Base-by-base conservation (phyloP, 2,329 filamentous ascomycete genomes). In the Microdochium paspali region DNA sequence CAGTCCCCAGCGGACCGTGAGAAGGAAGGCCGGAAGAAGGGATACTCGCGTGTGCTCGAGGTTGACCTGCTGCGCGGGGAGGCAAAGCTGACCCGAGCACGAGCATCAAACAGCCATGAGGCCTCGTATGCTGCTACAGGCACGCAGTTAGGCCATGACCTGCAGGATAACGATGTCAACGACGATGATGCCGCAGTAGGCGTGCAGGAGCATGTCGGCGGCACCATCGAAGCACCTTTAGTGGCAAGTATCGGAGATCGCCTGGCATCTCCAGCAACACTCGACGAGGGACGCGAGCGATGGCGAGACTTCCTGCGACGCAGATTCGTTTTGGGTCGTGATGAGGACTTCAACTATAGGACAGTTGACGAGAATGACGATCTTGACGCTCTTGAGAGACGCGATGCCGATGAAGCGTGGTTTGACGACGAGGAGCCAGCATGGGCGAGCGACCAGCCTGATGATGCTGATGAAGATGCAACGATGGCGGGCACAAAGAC, bases 401-500 rank as follows among this genome's bases (percentile, higher is more conserved):
- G 72, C n/a, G 81, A 84, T 46, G 70, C 70, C 12, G 76, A 91
- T 63, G 87, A 95, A 31, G 74, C 74, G 18, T 95, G 87, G 70
- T 90, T 94, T 59, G 87, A 90, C 23, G 80, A 82, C 5, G 85
- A 95, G 69, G 83, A 87, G 55, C 84, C 85, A 0, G 73, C 73
- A 44, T 88, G 84, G 77, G 70, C 76, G 25, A 69, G 58, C 3
- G 60, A 62, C 32, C 54, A 51, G 13, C 50, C 44, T 3, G 50
- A 56, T 10, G 54, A 51, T 51, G 44, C 46, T 64, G 48, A 57
- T 61, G 44, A 40, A n/a, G 45, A 52, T 13, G 13, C 26, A 28
- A 13, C 7, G 13, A 28, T 28, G 26, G 13, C 7, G 13, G 26
- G 26, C 26, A 13, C 26, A n/a, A 44, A 44, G 20, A 13, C 26